These are phyloP conservation scores for Asterophora lycoperdoides DNA, from an alignment of 768 basidiomycete species.

Conservation along the genomic window DNA sequence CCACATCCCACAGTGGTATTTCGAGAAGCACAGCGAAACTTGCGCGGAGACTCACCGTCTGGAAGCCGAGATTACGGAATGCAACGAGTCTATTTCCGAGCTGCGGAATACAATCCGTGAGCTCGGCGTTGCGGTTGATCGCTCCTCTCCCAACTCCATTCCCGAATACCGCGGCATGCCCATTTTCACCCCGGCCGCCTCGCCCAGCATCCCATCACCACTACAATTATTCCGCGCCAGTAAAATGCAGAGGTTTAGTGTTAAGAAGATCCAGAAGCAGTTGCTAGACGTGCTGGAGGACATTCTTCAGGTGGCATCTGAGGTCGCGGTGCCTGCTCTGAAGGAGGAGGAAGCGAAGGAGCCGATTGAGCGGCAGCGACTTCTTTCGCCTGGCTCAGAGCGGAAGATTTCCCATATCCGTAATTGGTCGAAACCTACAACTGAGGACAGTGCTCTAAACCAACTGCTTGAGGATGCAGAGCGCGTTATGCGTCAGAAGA, in stretches of 20 bases:
- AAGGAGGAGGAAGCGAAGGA: constrained; percentile 90
- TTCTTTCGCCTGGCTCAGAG: constrained; percentile 88
- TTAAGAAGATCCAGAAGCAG: constrained; percentile 77
- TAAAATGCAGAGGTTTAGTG: constrained; percentile 75
- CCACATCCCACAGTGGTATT: constrained; percentile 97
- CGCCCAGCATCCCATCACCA: constrained; percentile 69
- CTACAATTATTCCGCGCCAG: constrained; percentile 71
- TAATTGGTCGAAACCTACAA: constrained; percentile 81
- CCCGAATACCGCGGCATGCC: constrained; percentile 89
- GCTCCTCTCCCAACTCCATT: constrained; percentile 57
- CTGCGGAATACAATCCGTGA: constrained; percentile 84
- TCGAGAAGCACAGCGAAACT: constrained; percentile 99
- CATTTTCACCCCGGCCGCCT: constrained; percentile 70
- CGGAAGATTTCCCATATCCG: constrained; percentile 78
- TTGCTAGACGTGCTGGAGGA: constrained; percentile 86
- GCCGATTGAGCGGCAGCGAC: constrained; percentile 87
- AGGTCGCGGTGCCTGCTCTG: constrained; percentile 82
- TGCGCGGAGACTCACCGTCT: constrained; percentile 94
- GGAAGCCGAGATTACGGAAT: constrained; percentile 91
- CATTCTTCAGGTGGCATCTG: constrained; percentile 70
- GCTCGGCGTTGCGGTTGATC: constrained; percentile 66
- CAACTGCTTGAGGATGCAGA: constrained; percentile 87
- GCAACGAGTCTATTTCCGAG: constrained; percentile 90
- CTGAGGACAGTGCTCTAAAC: constrained; percentile 79
- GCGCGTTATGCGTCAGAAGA: constrained; percentile 86